Percentiles rank a stretch among this genome's conserved stretches.
phyloP scores from a whole-genome alignment of 2,329 filamentous ascomycete species.

The Aschersonia sp. region DNA sequence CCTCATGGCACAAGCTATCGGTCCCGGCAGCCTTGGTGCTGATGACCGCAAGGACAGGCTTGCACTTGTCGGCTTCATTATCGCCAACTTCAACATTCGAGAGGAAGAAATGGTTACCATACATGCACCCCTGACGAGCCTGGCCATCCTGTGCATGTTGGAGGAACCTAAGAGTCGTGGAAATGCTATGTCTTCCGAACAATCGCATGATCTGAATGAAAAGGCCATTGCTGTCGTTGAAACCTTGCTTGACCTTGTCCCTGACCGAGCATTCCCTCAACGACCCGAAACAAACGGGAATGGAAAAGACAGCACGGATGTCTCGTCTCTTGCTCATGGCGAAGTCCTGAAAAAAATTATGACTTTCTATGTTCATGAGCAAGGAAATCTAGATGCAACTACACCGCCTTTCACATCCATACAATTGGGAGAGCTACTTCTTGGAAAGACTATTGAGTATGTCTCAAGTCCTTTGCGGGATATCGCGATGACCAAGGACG shows the following conservation, averaged over 20 bases:
- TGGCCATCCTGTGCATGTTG: conserved; percentile 48
- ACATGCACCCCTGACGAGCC: conserved; percentile 60
- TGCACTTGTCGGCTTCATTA: conserved; percentile 64
- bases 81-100: conserved; percentile 78
- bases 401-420: conserved; percentile 42
- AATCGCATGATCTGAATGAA: conserved; percentile 18
- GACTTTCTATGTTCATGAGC: conserved; percentile 55
- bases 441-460: conserved; percentile 43
- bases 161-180: conserved; percentile 31
- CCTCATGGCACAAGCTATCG: conserved; percentile 48
- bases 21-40: conserved; percentile 24
- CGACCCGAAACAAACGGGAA: conserved; percentile 8
- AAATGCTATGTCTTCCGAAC: conserved; percentile 17
- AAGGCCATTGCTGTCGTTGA: conserved; percentile 33
- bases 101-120: conserved; percentile 91
- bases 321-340: conserved; percentile 12
- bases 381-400: conserved; percentile 52
- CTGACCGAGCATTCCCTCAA: conserved; percentile 43
- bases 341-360: conserved; percentile 47
- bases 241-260: conserved; percentile 47
- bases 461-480: conserved; percentile 24
- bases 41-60: conserved; percentile 48
- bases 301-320: conserved; percentile 1
- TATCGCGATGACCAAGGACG: conserved; percentile 26
- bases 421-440: conserved; percentile 45